These are phyloP conservation scores for Flagelloscypha sp. DNA, from an alignment of 768 basidiomycete genomes.

Conservation along the genomic window DNA sequence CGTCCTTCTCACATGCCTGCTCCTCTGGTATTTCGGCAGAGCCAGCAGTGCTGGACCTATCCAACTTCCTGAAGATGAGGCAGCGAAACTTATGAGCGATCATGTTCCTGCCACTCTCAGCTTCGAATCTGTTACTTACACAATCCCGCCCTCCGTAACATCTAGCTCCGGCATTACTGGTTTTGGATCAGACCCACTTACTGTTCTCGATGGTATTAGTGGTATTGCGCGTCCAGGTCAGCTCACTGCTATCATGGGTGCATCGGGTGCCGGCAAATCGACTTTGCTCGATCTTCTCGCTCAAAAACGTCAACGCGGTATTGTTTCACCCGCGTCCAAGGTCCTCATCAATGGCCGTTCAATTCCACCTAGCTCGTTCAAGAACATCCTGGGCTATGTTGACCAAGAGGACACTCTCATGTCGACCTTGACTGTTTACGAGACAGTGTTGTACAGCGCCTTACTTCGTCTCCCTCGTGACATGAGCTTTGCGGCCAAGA, in stretches of 20 bases:
- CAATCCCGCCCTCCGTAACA: constrained; percentile 41
- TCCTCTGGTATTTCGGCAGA: constrained; percentile 89
- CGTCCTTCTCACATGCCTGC: constrained; percentile 62
- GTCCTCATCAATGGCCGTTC: constrained; percentile 84
- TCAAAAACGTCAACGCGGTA: constrained; percentile 77
- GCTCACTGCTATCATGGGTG: constrained; percentile 94
- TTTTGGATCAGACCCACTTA: constrained; percentile 44
- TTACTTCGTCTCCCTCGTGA: constrained; percentile 83
- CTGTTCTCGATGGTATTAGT: constrained; percentile 73
- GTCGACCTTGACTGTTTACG: constrained; percentile 95
- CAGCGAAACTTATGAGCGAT: constrained; percentile 81
- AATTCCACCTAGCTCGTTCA: constrained; percentile 68
- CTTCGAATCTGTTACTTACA: constrained; percentile 79
- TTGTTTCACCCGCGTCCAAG: constrained; percentile 61
- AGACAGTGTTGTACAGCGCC: constrained; percentile 93
- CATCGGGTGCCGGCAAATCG: constrained; percentile 93
- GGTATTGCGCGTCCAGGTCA: constrained; percentile 85
- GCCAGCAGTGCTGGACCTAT: constrained; percentile 56
- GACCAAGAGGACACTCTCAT: constrained; percentile 98
- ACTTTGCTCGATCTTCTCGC: constrained; percentile 96
- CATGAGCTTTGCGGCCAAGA: constrained; percentile 95
- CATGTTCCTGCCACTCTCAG: constrained; percentile 93
- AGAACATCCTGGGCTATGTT: constrained; percentile 86
- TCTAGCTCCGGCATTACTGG: too few species aligned
- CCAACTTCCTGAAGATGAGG: constrained; percentile 73